Conservation (phyloP, 208 protist genomes). For the Trypanosoma boissoni region DNA sequence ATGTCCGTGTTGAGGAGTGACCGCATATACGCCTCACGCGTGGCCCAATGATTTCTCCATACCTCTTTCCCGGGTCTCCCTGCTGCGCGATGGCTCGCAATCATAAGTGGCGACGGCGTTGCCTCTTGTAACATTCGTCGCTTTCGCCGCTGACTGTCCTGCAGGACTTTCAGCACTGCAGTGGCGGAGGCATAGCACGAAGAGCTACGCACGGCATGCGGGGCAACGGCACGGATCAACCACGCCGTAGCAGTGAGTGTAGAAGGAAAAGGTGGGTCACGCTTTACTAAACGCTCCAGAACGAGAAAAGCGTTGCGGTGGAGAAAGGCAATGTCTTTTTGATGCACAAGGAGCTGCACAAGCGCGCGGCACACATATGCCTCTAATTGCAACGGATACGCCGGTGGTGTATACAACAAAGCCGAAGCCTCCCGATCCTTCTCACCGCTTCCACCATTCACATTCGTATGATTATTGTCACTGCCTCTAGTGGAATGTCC, state of each 20-base stretch:
- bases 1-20: slow-evolving; percentile 40
- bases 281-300: slow-evolving; percentile 61
- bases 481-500: neutral
- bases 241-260: slow-evolving; percentile 43
- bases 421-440: neutral
- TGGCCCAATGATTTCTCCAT: slow-evolving; percentile 34
- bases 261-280: slow-evolving; percentile 34
- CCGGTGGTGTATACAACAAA: slow-evolving; percentile 2
- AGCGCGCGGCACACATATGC: slow-evolving; percentile 49
- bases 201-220: slow-evolving; percentile 50
- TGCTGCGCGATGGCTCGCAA: neutral
- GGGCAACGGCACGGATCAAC: slow-evolving; percentile 52
- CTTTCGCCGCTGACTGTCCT: slow-evolving; percentile 24
- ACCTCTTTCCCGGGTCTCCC: neutral
- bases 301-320: slow-evolving; percentile 69
- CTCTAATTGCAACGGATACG: slow-evolving; percentile 57
- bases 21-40: slow-evolving; percentile 47
- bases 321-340: slow-evolving; percentile 50
- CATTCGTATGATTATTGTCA: neutral
- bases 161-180: slow-evolving; percentile 60
- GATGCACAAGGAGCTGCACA: slow-evolving; percentile 46
- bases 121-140: slow-evolving; percentile 8
- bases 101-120: slow-evolving; percentile 11
- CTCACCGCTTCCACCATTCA: neutral
- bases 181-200: slow-evolving; percentile 68